phyloP scores from a whole-genome alignment of 345 rosid genomes.

The Carallia brachiata region DNA sequence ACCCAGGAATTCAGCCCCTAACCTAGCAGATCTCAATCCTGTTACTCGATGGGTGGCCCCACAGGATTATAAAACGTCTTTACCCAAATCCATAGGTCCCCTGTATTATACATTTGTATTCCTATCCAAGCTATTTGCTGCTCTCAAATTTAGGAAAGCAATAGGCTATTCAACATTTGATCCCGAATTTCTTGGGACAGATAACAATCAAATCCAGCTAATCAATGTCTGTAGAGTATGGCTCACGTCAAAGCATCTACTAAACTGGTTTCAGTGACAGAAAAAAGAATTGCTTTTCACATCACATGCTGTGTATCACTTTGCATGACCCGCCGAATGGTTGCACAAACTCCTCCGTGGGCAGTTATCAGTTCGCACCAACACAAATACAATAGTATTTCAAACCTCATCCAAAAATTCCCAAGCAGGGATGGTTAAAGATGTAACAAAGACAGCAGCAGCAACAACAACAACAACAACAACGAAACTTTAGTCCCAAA shows the following conservation, averaged over 20 bases:
- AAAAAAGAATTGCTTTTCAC: neutral
- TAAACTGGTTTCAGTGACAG: neutral
- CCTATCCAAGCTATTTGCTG: neutral
- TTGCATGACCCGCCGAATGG: no score
- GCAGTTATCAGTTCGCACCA: neutral
- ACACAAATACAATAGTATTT: neutral
- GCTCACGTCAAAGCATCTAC: neutral
- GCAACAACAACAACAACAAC: no score
- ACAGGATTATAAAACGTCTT: neutral
- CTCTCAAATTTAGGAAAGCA: no score
- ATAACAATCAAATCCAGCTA: neutral
- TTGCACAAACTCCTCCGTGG: no score
- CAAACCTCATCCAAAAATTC: neutral
- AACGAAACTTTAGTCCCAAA: no score
- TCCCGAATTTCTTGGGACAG: neutral
- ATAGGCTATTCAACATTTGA: neutral
- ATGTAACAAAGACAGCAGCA: neutral
- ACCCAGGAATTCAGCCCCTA: neutral
- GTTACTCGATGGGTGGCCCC: neutral
- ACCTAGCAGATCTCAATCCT: neutral
- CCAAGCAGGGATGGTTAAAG: neutral
- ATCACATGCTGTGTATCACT: no score
- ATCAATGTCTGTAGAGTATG: neutral
- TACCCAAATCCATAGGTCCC: neutral
- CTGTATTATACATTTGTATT: neutral